These are phyloP conservation scores for Huntiella omanensis DNA, from an alignment of 2,329 filamentous ascomycete genomes.

Conservation along the genomic window DNA sequence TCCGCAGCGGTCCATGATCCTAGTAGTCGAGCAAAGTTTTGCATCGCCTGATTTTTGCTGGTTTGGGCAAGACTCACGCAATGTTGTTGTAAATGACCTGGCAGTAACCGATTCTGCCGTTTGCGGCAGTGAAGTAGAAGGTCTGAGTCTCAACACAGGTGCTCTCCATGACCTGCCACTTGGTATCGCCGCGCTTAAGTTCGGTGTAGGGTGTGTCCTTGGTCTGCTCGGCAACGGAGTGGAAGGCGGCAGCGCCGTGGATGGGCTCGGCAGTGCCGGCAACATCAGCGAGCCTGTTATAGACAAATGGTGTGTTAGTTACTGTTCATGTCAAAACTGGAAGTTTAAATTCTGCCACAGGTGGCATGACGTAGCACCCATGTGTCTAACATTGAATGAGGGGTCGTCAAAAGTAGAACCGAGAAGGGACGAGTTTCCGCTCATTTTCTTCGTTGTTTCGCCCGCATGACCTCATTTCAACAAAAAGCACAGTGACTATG, in stretches of 20 bases:
- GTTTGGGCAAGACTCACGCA: constrained; percentile 38
- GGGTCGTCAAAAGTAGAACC: no score
- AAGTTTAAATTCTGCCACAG: not conserved
- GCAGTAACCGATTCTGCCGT: constrained; percentile 55
- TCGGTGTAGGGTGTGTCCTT: constrained; percentile 65
- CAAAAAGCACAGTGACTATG: no score
- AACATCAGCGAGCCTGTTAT: constrained; percentile 48
- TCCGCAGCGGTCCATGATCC: no score
- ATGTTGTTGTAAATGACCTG: constrained; percentile 98
- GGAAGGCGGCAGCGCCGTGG: constrained; percentile 78
- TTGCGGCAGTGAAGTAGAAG: constrained; percentile 75
- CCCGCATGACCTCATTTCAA: no score
- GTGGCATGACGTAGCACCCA: no score
- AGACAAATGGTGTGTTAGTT: constrained; percentile 3
- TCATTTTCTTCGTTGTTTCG: no score
- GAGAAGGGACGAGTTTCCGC: constrained; percentile 3
- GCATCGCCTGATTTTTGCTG: no score
- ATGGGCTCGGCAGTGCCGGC: constrained; percentile 92
- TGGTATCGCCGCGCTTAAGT: constrained; percentile 55
- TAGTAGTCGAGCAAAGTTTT: no score
- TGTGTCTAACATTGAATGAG: no score
- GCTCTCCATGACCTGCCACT: constrained; percentile 63
- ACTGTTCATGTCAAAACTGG: not conserved
- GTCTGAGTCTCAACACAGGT: constrained; percentile 89
- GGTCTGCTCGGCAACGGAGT: constrained; percentile 65